phyloP scores from a whole-genome alignment of 2,329 filamentous ascomycete species.

The Arthrobotrys musiformis region DNA sequence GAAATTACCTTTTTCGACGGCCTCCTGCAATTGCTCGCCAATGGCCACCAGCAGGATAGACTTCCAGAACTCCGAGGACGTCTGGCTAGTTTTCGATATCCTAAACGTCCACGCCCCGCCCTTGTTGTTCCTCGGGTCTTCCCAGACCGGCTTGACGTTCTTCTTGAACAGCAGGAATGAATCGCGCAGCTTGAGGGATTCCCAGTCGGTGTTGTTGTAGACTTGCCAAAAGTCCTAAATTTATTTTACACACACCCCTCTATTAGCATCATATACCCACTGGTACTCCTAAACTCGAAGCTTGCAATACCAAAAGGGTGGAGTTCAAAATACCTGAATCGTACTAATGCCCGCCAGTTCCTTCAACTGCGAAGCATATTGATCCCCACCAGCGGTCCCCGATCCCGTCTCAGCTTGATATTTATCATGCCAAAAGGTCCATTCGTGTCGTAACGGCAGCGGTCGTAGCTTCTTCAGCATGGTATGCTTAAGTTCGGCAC shows the following conservation, averaged over 20 bases:
- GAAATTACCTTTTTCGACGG: conserved; percentile 73
- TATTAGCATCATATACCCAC: background rate
- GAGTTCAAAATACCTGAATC: conserved; percentile 56
- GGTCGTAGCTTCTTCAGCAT: conserved; percentile 65
- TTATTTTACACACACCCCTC: background rate
- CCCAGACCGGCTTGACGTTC: conserved; percentile 80
- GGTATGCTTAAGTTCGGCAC: conserved; percentile 62
- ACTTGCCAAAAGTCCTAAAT: conserved; percentile 89
- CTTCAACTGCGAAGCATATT: conserved; percentile 59
- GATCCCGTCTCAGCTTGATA: conserved; percentile 58
- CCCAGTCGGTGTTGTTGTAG: conserved; percentile 82
- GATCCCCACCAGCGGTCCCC: conserved; percentile 38
- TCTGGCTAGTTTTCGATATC: conserved; percentile 77
- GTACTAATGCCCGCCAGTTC: conserved; percentile 59
- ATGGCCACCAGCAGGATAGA: conserved; percentile 83
- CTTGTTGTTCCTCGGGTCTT: conserved; percentile 84
- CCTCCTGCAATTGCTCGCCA: conserved; percentile 80
- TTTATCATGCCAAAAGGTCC: conserved; percentile 66
- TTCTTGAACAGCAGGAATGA: conserved; percentile 82
- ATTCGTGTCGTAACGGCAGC: conserved; percentile 65
- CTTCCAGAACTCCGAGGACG: conserved; percentile 78
- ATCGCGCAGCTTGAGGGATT: conserved; percentile 79
- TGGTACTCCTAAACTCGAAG: background rate
- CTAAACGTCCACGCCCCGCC: conserved; percentile 95
- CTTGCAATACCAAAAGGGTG: background rate